phyloP scores from a whole-genome alignment of 2,329 filamentous ascomycete genomes.

The Ascochyta rabiei region DNA sequence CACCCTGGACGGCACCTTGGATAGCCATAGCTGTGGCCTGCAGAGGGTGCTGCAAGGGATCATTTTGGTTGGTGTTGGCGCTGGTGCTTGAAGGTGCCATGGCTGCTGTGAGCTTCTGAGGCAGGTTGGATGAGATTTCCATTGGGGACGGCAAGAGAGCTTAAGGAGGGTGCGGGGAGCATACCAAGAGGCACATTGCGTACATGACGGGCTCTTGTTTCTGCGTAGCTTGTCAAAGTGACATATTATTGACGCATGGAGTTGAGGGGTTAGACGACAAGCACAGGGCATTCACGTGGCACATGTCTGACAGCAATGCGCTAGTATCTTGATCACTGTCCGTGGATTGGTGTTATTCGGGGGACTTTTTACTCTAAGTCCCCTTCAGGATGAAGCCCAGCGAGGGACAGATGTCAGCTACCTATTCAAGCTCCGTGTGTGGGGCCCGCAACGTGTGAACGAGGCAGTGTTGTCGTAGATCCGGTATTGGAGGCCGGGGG shows the following conservation, averaged over 20 bases:
- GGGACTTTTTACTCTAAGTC: neutral
- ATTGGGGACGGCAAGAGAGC: conserved; percentile 8
- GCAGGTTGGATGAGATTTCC: conserved; percentile 24
- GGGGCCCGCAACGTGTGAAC: neutral
- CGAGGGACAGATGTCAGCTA: neutral
- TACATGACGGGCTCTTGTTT: conserved; percentile 1
- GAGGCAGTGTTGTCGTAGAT: neutral
- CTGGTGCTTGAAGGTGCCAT: conserved; percentile 30
- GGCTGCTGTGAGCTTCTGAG: conserved; percentile 20
- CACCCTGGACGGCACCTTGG: conserved; percentile 45
- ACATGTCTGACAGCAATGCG: neutral
- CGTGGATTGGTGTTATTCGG: neutral
- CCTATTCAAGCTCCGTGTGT: neutral
- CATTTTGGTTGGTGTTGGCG: conserved; percentile 43
- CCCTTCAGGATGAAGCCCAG: neutral
- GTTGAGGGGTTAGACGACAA: neutral
- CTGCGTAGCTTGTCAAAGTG: conserved; percentile 23
- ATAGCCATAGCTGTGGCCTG: conserved; percentile 52
- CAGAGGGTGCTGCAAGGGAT: conserved; percentile 49
- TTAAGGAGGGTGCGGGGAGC: conserved; percentile 11
- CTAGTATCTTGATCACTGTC: neutral
- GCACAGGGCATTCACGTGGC: conserved; percentile 1
- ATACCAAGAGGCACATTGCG: conserved; percentile 9
- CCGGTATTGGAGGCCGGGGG: neutral
- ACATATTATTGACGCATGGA: conserved; percentile 27